A percentile compares a stretch with the other conserved stretches of the same genome.
phyloP scores from a whole-genome alignment of 129 eudicot species.

The Escallonia rubra region DNA sequence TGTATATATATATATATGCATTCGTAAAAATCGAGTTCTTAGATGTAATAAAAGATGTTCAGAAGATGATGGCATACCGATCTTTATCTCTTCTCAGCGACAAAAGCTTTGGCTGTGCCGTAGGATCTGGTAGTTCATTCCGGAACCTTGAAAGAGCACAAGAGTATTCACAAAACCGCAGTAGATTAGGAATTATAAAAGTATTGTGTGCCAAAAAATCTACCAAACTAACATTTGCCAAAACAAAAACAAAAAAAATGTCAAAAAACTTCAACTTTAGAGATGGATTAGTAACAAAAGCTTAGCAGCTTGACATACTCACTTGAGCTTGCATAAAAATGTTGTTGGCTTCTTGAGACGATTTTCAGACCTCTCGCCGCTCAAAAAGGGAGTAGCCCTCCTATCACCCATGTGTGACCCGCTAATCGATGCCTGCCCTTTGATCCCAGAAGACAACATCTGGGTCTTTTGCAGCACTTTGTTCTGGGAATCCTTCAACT shows the following conservation, averaged over 20 bases:
- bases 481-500: conserved; percentile 62
- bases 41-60: not conserved
- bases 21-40: not conserved
- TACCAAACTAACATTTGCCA: not conserved
- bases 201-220: not conserved
- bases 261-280: not conserved
- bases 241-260: not conserved
- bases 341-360: conserved; percentile 88
- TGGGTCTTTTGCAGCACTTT: conserved; percentile 61
- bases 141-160: conserved; percentile 65
- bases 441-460: conserved; percentile 50
- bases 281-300: not conserved
- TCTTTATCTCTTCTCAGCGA: conserved; percentile 63
- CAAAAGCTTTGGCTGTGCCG: conserved; percentile 79
- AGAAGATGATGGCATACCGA: conserved; percentile 38
- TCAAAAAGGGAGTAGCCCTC: conserved; percentile 52
- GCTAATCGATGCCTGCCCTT: conserved; percentile 58
- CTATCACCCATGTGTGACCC: conserved; percentile 86
- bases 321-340: conserved; percentile 91
- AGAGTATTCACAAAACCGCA: conserved; percentile 9
- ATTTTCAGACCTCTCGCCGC: conserved; percentile 64
- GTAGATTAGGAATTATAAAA: not conserved
- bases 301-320: conserved; percentile 34
- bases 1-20: not conserved
- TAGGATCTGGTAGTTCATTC: conserved; percentile 83